These are phyloP conservation scores for Voacanga thouarsii DNA, from an alignment of 257 asterid genomes.

Conservation along the genomic window DNA sequence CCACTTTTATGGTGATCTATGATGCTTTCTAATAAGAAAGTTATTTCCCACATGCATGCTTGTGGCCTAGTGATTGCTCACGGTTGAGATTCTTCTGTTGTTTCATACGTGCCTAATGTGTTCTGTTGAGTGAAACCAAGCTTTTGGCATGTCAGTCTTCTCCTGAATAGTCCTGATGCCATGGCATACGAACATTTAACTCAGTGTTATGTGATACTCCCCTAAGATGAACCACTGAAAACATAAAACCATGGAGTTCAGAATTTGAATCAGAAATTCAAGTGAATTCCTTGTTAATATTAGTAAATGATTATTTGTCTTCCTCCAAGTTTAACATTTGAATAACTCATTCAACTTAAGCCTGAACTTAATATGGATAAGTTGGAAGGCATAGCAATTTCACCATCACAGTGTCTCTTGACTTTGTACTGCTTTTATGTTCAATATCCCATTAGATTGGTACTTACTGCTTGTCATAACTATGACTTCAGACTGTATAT, in stretches of 20 bases:
- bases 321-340: neutral
- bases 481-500: conserved; percentile 38
- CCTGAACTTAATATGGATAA: neutral
- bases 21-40: neutral
- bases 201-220: neutral
- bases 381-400: neutral
- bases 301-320: neutral
- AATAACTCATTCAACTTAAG: neutral
- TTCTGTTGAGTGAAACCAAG: neutral
- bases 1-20: neutral
- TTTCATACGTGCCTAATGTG: neutral
- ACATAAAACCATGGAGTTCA: neutral
- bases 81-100: neutral
- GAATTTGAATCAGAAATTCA: neutral
- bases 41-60: neutral
- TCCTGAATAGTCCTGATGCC: neutral
- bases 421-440: neutral
- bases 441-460: neutral
- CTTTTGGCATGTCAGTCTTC: neutral
- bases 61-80: neutral
- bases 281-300: neutral
- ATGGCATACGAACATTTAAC: neutral
- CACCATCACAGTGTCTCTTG: neutral
- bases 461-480: neutral
- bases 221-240: neutral